phyloP scores from a whole-genome alignment of 306 rosid genomes.

The Fragaria nilgerrensis region DNA sequence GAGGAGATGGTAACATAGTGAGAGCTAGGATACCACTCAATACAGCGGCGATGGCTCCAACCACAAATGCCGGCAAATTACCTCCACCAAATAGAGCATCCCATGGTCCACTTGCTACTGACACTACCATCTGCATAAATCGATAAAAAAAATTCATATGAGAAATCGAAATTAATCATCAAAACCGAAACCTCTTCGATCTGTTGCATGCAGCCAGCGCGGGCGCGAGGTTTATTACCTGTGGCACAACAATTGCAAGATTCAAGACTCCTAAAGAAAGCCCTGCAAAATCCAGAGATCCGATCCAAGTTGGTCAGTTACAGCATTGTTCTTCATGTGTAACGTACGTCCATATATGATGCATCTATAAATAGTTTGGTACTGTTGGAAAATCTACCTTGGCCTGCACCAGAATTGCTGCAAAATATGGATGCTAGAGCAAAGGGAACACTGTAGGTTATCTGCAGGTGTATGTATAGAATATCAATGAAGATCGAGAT shows the following conservation, averaged over 20 bases:
- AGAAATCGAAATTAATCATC: background rate
- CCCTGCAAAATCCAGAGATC: slow-evolving; percentile 39
- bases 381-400: slow-evolving; percentile 42
- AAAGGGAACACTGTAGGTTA: slow-evolving; percentile 78
- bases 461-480: slow-evolving; percentile 30
- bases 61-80: slow-evolving; percentile 81
- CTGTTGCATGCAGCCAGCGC: background rate
- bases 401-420: slow-evolving; percentile 69
- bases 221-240: slow-evolving; percentile 29
- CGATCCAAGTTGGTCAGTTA: background rate
- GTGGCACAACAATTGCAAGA: slow-evolving; percentile 72
- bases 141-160: background rate
- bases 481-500: background rate
- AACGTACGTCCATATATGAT: background rate
- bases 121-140: slow-evolving; percentile 56
- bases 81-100: slow-evolving; percentile 80
- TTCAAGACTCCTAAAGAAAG: slow-evolving; percentile 79
- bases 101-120: slow-evolving; percentile 69
- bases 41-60: slow-evolving; percentile 60
- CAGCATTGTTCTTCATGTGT: background rate
- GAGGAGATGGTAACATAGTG: slow-evolving; percentile 66
- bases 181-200: background rate
- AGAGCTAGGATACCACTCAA: slow-evolving; percentile 57
- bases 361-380: background rate
- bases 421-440: slow-evolving; percentile 92